Conservation (phyloP, 2,329 filamentous ascomycete species). For the Fusarium phyllophilum region DNA sequence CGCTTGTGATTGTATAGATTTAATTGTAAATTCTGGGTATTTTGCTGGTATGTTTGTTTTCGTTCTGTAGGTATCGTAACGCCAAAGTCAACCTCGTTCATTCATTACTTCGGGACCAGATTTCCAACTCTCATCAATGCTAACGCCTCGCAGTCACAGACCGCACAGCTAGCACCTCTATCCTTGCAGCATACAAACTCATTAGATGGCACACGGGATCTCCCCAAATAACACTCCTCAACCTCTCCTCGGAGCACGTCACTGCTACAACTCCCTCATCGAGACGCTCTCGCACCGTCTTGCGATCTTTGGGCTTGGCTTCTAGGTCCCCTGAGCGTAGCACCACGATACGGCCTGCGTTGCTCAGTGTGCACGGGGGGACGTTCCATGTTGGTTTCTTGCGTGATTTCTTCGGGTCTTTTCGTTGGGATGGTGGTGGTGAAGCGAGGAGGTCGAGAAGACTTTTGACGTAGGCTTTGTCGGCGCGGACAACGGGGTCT, state of each 20-base stretch:
- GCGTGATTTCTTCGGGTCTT: slow-evolving; percentile 18
- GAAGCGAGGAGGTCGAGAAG: slow-evolving; percentile 76
- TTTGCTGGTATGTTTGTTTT: slow-evolving; percentile 21
- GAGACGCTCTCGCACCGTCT: slow-evolving; percentile 61
- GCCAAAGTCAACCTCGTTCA: slow-evolving; percentile 6
- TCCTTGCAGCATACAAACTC: slow-evolving; percentile 76
- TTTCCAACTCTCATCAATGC: not conserved
- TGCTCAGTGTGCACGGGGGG: slow-evolving; percentile 73
- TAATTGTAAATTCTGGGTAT: slow-evolving; percentile 6
- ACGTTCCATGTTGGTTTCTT: slow-evolving; percentile 68
- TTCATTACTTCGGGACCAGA: slow-evolving; percentile 17
- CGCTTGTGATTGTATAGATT: not conserved
- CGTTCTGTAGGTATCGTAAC: slow-evolving; percentile 25
- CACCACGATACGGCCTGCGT: slow-evolving; percentile 75
- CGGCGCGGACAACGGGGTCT: slow-evolving; percentile 81
- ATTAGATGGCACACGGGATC: slow-evolving; percentile 85
- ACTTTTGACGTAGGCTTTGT: slow-evolving; percentile 78
- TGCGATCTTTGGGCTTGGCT: slow-evolving; percentile 53
- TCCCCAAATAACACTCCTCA: slow-evolving; percentile 80
- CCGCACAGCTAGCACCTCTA: slow-evolving; percentile 76
- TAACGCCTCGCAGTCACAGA: slow-evolving; percentile 50
- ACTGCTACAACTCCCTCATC: slow-evolving; percentile 74
- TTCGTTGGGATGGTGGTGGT: slow-evolving; percentile 53
- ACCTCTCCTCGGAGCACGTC: slow-evolving; percentile 72
- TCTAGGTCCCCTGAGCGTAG: slow-evolving; percentile 63